Conservation (phyloP, 352 stramenopile species). For the Phytophthora pisi region DNA sequence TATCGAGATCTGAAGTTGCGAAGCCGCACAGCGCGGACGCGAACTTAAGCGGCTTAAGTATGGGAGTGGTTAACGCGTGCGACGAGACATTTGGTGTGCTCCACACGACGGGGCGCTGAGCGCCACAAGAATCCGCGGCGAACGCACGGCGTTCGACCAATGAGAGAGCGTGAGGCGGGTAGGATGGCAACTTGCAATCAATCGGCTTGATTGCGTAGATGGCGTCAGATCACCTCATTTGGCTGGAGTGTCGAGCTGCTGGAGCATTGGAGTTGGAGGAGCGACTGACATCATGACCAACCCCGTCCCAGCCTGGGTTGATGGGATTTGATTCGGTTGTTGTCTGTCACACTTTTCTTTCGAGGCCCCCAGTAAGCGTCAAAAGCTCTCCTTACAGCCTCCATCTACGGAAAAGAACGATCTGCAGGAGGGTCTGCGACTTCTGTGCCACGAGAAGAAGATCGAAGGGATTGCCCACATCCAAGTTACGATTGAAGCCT, state of each 20-base stretch:
- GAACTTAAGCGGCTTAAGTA: background rate
- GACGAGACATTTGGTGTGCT: background rate
- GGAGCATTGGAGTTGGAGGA: no score
- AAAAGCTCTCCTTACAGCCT: no score
- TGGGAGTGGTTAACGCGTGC: background rate
- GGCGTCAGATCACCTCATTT: background rate
- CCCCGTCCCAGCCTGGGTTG: background rate
- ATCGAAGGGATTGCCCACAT: no score
- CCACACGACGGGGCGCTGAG: background rate
- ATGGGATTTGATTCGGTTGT: background rate
- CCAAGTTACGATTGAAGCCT: no score
- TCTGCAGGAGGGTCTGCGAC: no score
- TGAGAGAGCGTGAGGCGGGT: background rate
- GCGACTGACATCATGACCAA: no score
- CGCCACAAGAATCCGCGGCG: background rate
- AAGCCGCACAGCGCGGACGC: background rate
- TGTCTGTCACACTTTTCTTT: no score
- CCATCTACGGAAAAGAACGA: no score
- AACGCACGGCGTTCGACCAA: background rate
- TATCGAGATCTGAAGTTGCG: background rate
- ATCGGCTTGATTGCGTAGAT: background rate
- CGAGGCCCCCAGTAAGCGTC: no score
- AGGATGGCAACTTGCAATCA: background rate
- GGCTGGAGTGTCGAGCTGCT: background rate
- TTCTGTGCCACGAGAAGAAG: no score